phyloP scores from a whole-genome alignment of 2,329 filamentous ascomycete genomes.

The Aureobasidium uvarum region DNA sequence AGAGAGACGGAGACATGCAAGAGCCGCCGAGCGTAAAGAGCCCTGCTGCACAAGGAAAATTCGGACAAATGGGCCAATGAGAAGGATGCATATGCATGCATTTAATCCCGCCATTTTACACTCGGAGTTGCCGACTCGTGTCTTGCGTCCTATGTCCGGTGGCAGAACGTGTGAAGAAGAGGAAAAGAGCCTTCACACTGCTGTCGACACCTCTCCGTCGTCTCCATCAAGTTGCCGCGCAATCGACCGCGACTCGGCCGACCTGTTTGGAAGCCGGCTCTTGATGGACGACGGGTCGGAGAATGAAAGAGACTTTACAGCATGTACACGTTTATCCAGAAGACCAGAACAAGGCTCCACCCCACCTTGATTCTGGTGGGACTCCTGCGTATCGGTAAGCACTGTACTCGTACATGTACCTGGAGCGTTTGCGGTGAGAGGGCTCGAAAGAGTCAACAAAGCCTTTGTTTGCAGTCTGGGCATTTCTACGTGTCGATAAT shows the following conservation, averaged over 20 bases:
- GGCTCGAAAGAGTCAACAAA: constrained; percentile 5
- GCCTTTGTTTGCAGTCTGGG: not conserved
- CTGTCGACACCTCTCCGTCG: not conserved
- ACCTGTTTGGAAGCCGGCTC: not conserved
- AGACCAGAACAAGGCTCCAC: constrained; percentile 8
- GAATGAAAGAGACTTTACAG: constrained; percentile 16
- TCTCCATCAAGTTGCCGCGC: not conserved
- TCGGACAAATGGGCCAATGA: constrained; percentile 14
- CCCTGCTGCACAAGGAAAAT: constrained; percentile 13
- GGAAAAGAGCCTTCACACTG: not conserved
- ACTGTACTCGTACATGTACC: not conserved
- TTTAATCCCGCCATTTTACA: not conserved
- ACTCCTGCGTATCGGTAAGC: constrained; percentile 5
- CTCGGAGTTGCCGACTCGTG: not conserved
- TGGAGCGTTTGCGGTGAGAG: not conserved
- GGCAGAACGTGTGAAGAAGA: not conserved
- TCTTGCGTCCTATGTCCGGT: not conserved
- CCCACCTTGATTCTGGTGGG: constrained; percentile 14
- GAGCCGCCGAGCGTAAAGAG: not conserved
- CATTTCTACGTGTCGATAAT: not conserved
- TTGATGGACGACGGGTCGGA: not conserved
- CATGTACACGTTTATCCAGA: not conserved
- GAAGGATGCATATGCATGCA: constrained; percentile 15
- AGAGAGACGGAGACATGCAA: constrained; percentile 5
- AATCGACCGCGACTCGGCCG: not conserved